A percentile compares a stretch with the other conserved stretches of the same genome.
These are phyloP conservation scores for Pichia terricola DNA, from an alignment of 1,139 yeast genomes.

Conservation along the genomic window DNA sequence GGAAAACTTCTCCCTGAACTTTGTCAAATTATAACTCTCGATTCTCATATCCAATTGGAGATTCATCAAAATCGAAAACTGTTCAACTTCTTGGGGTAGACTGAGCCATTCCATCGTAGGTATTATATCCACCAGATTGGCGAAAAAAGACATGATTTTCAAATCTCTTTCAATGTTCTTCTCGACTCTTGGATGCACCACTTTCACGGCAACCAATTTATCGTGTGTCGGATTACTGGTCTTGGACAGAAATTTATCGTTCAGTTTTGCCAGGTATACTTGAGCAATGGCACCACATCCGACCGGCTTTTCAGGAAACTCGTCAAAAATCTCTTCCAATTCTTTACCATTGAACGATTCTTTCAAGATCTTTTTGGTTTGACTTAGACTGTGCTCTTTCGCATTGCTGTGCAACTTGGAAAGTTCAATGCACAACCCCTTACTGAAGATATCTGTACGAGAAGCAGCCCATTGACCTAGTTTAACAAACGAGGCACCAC, in stretches of 20 bases:
- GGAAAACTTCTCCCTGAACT: slow-evolving; percentile 56
- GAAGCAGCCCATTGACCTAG: slow-evolving; percentile 99
- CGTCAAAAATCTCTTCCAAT: slow-evolving; percentile 75
- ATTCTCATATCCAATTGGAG: slow-evolving; percentile 82
- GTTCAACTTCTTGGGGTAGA: slow-evolving; percentile 87
- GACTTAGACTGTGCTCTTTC: slow-evolving; percentile 54
- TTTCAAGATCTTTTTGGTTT: slow-evolving; percentile 50
- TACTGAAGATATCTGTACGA: slow-evolving; percentile 88
- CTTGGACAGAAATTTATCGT: slow-evolving; percentile 32
- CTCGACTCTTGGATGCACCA: slow-evolving; percentile 81
- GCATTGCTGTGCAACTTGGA: slow-evolving; percentile 77
- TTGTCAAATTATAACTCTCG: slow-evolving; percentile 71
- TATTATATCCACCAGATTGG: slow-evolving; percentile 51
- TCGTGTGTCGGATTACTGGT: slow-evolving; percentile 23
- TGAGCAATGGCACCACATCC: slow-evolving; percentile 99
- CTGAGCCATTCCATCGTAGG: slow-evolving; percentile 99
- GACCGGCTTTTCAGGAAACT: slow-evolving; percentile 62
- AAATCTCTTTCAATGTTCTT: slow-evolving; percentile 69
- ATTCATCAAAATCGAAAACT: slow-evolving; percentile 77
- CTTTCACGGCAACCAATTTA: slow-evolving; percentile 78
- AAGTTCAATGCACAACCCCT: slow-evolving; percentile 67
- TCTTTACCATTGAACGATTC: slow-evolving; percentile 45
- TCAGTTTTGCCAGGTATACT: slow-evolving; percentile 71
- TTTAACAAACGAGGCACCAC: slow-evolving; percentile 93
- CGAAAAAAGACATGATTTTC: slow-evolving; percentile 74